phyloP scores from a whole-genome alignment of 2,329 filamentous ascomycete genomes.

The Colletotrichum tropicicola region DNA sequence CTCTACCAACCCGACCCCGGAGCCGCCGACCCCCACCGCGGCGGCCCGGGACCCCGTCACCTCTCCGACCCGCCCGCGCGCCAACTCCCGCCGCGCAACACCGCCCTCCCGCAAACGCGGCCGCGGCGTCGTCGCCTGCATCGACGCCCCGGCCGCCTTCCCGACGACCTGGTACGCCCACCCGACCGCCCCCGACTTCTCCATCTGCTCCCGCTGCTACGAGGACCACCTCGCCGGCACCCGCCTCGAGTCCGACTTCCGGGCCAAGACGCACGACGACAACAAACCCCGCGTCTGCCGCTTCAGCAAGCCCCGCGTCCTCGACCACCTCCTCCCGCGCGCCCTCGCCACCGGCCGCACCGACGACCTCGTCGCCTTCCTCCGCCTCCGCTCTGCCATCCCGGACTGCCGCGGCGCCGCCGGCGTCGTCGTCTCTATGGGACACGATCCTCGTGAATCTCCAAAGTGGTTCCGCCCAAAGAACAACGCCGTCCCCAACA shows the following conservation, averaged over 20 bases:
- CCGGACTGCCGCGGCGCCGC: slow-evolving; percentile 39
- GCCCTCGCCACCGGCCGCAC: slow-evolving; percentile 39
- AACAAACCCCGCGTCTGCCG: slow-evolving; percentile 41
- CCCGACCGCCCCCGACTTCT: slow-evolving; percentile 38
- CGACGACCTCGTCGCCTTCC: slow-evolving; percentile 38
- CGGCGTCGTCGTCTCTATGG: slow-evolving; percentile 30
- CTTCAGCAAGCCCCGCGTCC: slow-evolving; percentile 43
- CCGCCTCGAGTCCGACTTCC: slow-evolving; percentile 39
- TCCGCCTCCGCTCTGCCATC: slow-evolving; percentile 36
- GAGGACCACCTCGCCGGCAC: slow-evolving; percentile 45
- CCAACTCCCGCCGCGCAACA: slow-evolving; percentile 21
- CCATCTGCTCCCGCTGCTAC: slow-evolving; percentile 49
- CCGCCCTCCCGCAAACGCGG: slow-evolving; percentile 16
- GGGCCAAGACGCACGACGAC: slow-evolving; percentile 32
- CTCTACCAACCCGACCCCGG: slow-evolving; percentile 26
- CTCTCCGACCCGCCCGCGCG: slow-evolving; percentile 10
- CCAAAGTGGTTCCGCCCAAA: slow-evolving; percentile 43
- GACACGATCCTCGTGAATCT: too few relatives aligned
- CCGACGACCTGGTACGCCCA: slow-evolving; percentile 49
- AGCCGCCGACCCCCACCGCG: not conserved
- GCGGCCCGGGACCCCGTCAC: not conserved
- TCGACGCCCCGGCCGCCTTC: slow-evolving; percentile 37
- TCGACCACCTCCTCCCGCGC: slow-evolving; percentile 39
- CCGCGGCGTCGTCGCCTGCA: slow-evolving; percentile 37
- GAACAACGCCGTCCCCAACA: slow-evolving; percentile 38